Percentiles rank a stretch among this genome's conserved stretches.
phyloP scores from a whole-genome alignment of 2,329 filamentous ascomycete genomes.

The Alternaria brassicicola region DNA sequence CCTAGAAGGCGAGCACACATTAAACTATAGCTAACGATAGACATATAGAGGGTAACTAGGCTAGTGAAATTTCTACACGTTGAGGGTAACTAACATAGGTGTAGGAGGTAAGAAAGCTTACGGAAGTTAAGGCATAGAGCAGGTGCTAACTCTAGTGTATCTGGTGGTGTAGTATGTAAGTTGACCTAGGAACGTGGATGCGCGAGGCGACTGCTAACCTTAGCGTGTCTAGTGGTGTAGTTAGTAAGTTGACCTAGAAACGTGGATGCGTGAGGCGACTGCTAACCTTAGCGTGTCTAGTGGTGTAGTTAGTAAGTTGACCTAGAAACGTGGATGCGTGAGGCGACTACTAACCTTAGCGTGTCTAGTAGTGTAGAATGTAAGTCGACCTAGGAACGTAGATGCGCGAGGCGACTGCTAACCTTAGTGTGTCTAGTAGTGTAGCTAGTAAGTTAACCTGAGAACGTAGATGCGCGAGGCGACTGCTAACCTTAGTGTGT shows the following conservation, averaged over 20 bases:
- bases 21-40: slow-evolving; percentile 1
- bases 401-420: too few relatives aligned
- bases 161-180: not conserved
- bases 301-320: not conserved
- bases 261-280: not conserved
- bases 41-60: slow-evolving; percentile 1
- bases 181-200: not conserved
- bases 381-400: not conserved
- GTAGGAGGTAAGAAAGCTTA: slow-evolving; percentile 14
- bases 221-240: not conserved
- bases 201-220: not conserved
- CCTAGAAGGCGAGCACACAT: not conserved
- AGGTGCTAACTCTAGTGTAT: slow-evolving; percentile 9
- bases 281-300: not conserved
- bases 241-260: not conserved
- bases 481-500: too few relatives aligned
- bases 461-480: too few relatives aligned
- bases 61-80: not conserved
- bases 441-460: not conserved
- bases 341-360: slow-evolving; percentile 1
- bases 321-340: not conserved
- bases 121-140: not conserved
- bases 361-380: not conserved
- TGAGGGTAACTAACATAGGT: not conserved
- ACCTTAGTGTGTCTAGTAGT: too few relatives aligned